Conservation (phyloP, 495 filamentous ascomycete species). For the Aspergillus heteromorphus region DNA sequence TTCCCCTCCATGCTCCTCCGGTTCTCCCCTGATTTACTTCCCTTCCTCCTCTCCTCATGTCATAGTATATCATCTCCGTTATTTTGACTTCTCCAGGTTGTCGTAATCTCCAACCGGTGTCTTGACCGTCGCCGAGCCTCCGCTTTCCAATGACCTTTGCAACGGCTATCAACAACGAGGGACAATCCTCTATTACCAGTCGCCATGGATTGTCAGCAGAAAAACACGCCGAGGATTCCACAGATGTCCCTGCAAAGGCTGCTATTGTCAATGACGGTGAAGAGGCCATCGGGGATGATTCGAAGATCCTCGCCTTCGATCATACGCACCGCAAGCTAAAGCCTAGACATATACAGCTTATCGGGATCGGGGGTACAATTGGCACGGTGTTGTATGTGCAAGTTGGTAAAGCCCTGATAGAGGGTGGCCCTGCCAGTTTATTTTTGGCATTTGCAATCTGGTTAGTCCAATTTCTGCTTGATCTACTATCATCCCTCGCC, state of each 20-base stretch:
- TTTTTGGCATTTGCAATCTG: conserved; percentile 62
- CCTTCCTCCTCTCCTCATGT: background rate
- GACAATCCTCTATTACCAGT: conserved; percentile 10
- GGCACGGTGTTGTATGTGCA: conserved; percentile 77
- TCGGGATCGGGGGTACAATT: conserved; percentile 72
- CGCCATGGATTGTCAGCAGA: conserved; percentile 11
- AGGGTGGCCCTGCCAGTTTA: conserved; percentile 70
- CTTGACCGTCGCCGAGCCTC: background rate
- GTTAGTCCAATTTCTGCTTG: conserved; percentile 17
- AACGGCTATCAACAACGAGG: conserved; percentile 4
- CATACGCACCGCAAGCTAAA: conserved; percentile 55
- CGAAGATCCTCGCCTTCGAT: conserved; percentile 31
- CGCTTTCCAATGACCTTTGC: background rate
- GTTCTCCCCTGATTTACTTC: background rate
- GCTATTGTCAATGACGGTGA: conserved; percentile 13
- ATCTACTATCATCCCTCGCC: background rate
- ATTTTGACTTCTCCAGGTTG: background rate
- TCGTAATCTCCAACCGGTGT: background rate
- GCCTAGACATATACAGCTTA: conserved; percentile 65
- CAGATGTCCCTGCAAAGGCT: conserved; percentile 17
- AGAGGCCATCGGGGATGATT: conserved; percentile 22
- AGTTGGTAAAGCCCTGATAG: conserved; percentile 61
- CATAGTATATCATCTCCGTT: background rate
- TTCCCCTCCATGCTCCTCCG: background rate
- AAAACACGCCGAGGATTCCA: conserved; percentile 7